These are phyloP conservation scores for Boeremia lycopersici DNA, from an alignment of 2,329 filamentous ascomycete species.

Conservation along the genomic window DNA sequence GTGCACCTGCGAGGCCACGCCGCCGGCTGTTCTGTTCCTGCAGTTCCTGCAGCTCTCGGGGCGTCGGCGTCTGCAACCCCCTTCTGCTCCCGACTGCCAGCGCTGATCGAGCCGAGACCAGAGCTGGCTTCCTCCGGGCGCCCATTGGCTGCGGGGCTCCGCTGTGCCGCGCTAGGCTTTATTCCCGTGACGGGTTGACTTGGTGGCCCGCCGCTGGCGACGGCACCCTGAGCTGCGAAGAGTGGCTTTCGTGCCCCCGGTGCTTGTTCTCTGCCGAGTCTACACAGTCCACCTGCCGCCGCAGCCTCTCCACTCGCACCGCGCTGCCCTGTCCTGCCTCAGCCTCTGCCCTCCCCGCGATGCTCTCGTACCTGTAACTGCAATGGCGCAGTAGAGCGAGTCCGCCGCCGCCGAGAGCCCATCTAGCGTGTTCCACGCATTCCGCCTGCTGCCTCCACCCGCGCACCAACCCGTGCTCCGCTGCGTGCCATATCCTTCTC, in stretches of 20 bases:
- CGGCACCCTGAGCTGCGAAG: conserved; percentile 2
- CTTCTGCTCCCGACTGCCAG: background rate
- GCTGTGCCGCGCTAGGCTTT: conserved; percentile 10
- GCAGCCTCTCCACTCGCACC: conserved; percentile 6
- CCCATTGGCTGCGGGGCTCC: conserved; percentile 32
- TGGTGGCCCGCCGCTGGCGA: conserved; percentile 4
- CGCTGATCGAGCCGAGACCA: conserved; percentile 15
- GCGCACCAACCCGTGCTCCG: conserved; percentile 9
- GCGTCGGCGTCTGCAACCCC: conserved; percentile 5
- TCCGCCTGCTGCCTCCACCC: conserved; percentile 18
- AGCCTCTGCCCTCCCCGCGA: conserved; percentile 11
- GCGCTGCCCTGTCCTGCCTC: background rate
- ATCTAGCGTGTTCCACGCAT: conserved; percentile 20
- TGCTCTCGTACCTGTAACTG: conserved; percentile 11
- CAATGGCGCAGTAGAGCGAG: conserved; percentile 18
- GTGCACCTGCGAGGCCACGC: background rate
- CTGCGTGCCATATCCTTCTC: conserved; percentile 10
- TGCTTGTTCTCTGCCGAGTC: conserved; percentile 15
- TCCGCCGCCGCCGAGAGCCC: conserved; percentile 7
- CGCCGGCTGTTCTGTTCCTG: background rate
- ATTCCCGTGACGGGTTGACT: conserved; percentile 16
- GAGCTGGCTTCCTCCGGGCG: background rate
- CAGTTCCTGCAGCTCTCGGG: conserved; percentile 7
- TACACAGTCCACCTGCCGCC: conserved; percentile 5
- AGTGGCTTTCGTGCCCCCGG: conserved; percentile 7